phyloP scores from a whole-genome alignment of 163 green algal species.

The Trebouxia gelatinosa region DNA sequence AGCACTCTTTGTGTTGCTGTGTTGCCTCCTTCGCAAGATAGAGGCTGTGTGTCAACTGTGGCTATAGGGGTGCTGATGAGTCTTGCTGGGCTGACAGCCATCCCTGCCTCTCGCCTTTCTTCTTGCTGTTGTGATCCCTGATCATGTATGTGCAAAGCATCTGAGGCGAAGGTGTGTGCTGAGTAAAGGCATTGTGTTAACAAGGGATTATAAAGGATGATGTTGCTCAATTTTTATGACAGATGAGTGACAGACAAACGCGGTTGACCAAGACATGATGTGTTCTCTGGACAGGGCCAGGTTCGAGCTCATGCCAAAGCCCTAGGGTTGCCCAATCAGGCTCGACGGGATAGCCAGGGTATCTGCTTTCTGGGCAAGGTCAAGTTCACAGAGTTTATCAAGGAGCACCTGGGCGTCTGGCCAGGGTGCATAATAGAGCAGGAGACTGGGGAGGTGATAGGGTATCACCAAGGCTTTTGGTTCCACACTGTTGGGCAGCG shows the following conservation, averaged over 20 bases:
- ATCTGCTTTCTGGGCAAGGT: conserved; percentile 99
- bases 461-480: conserved; percentile 86
- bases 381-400: conserved; percentile 61
- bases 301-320: conserved; percentile 80
- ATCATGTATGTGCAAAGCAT: no score
- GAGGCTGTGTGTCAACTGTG: no score
- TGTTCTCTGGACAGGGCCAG: conserved; percentile 37
- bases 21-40: no score
- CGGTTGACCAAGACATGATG: neutral
- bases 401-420: conserved; percentile 85
- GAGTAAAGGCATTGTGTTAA: no score
- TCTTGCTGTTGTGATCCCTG: no score
- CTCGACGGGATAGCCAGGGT: conserved; percentile 94
- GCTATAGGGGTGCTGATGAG: no score
- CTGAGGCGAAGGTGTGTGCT: no score
- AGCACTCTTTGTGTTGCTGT: no score
- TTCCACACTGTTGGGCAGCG: conserved; percentile 97
- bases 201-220: no score
- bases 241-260: neutral
- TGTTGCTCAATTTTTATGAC: no score
- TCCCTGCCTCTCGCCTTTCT: no score
- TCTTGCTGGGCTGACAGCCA: no score
- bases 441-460: conserved; percentile 67
- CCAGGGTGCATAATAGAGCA: conserved; percentile 85
- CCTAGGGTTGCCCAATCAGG: conserved; percentile 80